A percentile compares a stretch with the other conserved stretches of the same genome.
These are phyloP conservation scores for Myxozyma monticola DNA, from an alignment of 805 yeast genomes.

Conservation along the genomic window DNA sequence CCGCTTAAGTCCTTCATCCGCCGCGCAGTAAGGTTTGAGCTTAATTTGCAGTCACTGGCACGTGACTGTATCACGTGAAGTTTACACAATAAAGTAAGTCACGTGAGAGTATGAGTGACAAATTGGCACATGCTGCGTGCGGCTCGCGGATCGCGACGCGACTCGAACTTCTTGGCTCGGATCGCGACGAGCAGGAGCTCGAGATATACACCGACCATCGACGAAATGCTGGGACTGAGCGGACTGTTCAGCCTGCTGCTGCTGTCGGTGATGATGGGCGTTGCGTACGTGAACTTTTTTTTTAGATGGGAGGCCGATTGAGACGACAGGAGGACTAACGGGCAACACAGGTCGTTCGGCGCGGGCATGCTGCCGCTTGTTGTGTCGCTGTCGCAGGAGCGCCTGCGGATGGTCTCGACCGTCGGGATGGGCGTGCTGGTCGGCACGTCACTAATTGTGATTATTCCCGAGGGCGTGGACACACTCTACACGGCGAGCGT, in stretches of 20 bases:
- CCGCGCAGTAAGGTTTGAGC: no score
- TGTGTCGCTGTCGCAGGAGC: conserved; percentile 36
- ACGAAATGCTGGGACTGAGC: conserved; percentile 10
- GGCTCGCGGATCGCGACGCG: no score
- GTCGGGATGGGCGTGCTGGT: conserved; percentile 61
- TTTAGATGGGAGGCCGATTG: not conserved
- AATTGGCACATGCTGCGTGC: no score
- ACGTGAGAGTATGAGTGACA: no score
- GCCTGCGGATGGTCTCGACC: conserved; percentile 46
- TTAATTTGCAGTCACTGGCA: no score
- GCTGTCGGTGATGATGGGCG: conserved; percentile 36
- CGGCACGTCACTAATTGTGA: conserved; percentile 58
- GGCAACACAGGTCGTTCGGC: conserved; percentile 32
- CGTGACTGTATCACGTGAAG: no score
- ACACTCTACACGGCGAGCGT: conserved; percentile 38
- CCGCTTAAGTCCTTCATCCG: no score
- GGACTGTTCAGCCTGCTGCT: conserved; percentile 34
- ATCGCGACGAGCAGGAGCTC: no score
- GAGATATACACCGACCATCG: no score
- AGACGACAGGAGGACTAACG: no score
- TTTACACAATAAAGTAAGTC: no score
- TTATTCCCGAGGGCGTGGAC: conserved; percentile 67
- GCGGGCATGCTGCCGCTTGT: conserved; percentile 40
- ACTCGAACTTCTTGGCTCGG: no score
- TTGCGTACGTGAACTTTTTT: conserved; percentile 30